phyloP scores from a whole-genome alignment of 2,329 filamentous ascomycete species.

The Achaetomium macrosporum region DNA sequence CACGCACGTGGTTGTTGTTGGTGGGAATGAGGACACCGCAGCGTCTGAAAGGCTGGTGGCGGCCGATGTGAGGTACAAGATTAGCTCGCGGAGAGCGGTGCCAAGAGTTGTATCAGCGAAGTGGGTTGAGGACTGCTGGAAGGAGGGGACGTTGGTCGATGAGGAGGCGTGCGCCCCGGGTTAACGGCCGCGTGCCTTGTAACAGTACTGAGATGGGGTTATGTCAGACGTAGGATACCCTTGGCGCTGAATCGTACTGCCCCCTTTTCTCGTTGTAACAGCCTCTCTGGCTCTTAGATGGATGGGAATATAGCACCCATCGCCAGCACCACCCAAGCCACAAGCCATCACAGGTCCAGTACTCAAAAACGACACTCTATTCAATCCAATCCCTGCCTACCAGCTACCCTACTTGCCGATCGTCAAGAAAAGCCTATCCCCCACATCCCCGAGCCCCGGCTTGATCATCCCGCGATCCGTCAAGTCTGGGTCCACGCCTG shows the following conservation, averaged over 20 bases:
- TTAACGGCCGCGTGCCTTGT: not conserved
- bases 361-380: not conserved
- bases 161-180: conserved; percentile 50
- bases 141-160: conserved; percentile 69
- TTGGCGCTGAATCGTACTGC: too few species aligned
- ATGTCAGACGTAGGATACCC: not conserved
- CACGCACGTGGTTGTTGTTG: conserved; percentile 68
- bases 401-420: conserved; percentile 61
- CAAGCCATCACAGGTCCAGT: not conserved
- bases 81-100: conserved; percentile 44
- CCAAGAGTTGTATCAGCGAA: conserved; percentile 62
- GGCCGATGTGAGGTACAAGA: conserved; percentile 39
- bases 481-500: conserved; percentile 67
- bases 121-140: conserved; percentile 81
- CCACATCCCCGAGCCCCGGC: conserved; percentile 84
- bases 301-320: too few species aligned
- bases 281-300: too few species aligned
- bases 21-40: conserved; percentile 32
- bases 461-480: conserved; percentile 83
- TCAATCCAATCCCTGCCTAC: not conserved
- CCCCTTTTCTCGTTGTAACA: too few species aligned
- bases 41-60: conserved; percentile 33
- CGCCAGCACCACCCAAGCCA: not conserved
- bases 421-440: conserved; percentile 83
- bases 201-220: not conserved